phyloP scores from a whole-genome alignment of 73 alveolate genomes.

The Effrenium voratum region DNA sequence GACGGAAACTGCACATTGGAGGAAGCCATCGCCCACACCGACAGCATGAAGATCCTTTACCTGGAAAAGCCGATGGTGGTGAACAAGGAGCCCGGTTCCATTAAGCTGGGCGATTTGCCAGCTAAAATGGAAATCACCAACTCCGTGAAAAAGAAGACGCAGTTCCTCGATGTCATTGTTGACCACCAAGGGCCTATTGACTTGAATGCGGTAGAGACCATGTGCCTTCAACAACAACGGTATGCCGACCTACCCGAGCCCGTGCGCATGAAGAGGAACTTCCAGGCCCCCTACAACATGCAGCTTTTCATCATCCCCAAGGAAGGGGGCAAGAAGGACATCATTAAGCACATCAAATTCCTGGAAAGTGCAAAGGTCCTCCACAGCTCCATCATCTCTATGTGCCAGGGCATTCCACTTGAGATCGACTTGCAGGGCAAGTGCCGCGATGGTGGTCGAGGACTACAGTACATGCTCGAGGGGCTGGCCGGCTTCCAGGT shows the following conservation, averaged over 20 bases:
- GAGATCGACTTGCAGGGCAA: background rate
- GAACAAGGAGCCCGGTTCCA: background rate
- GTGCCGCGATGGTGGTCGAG: background rate
- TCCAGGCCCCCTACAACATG: background rate
- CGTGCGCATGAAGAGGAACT: background rate
- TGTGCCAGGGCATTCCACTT: background rate
- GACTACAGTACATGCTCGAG: background rate
- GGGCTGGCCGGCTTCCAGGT: background rate
- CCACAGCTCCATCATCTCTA: background rate
- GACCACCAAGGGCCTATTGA: background rate
- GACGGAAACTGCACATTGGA: background rate
- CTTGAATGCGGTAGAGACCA: background rate
- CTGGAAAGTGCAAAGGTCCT: background rate
- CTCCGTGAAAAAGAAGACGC: background rate
- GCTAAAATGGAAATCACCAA: background rate
- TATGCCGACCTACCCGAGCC: background rate
- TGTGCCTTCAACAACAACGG: background rate
- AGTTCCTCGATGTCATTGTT: background rate
- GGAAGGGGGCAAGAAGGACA: background rate
- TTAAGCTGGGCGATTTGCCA: background rate
- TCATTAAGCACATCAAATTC: background rate
- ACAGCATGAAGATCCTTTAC: background rate
- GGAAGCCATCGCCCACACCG: background rate
- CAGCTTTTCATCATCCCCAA: background rate
- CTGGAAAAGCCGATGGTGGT: background rate